Percentiles rank a stretch among this genome's conserved stretches.
These are phyloP conservation scores for Fusarium fujikuroi DNA, from an alignment of 2,329 filamentous ascomycete genomes.

Conservation along the genomic window DNA sequence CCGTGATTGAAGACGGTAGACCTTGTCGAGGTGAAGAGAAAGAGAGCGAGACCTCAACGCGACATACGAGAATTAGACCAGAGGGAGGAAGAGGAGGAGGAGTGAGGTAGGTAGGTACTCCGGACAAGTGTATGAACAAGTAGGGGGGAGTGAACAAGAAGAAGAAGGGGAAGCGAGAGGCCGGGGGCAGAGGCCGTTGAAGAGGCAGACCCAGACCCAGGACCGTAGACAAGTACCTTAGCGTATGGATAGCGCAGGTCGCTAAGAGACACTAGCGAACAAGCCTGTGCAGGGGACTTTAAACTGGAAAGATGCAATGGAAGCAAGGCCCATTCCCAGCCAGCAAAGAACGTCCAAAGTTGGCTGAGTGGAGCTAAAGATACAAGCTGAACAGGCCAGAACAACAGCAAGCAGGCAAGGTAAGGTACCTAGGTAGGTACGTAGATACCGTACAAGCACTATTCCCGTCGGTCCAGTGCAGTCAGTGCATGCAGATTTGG, in stretches of 20 bases:
- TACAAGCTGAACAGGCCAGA: neutral
- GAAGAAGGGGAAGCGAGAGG: constrained; percentile 23
- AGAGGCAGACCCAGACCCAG: constrained; percentile 35
- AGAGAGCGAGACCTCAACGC: constrained; percentile 30
- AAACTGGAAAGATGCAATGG: neutral
- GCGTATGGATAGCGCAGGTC: constrained; percentile 27
- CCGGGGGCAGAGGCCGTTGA: constrained; percentile 43
- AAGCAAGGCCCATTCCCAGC: constrained; percentile 8
- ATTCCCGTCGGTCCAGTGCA: constrained; percentile 24
- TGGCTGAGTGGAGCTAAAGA: constrained; percentile 9
- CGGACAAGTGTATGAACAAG: neutral
- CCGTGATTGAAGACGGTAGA: constrained; percentile 20
- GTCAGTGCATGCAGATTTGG: neutral
- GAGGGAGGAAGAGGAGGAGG: neutral
- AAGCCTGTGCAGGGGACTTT: constrained; percentile 15
- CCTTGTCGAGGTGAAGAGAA: constrained; percentile 14
- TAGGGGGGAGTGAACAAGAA: constrained; percentile 13
- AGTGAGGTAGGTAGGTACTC: neutral
- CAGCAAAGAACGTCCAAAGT: constrained; percentile 8
- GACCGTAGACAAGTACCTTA: constrained; percentile 13
- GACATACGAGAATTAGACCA: constrained; percentile 29
- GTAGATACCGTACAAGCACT: constrained; percentile 1
- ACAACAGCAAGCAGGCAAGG: neutral
- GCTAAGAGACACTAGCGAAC: constrained; percentile 16
- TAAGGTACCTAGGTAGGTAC: neutral